Conservation (phyloP, 2,329 filamentous ascomycete genomes). For the Ophiosphaerella korrae region DNA sequence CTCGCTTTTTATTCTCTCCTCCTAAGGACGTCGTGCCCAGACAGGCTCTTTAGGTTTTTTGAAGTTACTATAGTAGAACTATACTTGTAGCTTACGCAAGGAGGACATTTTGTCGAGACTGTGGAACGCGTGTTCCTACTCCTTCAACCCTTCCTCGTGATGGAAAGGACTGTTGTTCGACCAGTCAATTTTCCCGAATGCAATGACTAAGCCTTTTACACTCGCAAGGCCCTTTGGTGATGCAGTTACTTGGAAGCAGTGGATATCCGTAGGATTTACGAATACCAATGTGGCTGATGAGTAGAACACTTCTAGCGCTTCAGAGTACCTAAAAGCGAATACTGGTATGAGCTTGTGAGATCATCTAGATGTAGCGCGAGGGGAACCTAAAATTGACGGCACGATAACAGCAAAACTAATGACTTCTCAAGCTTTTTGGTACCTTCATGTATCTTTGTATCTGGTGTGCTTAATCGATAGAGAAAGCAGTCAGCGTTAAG, state of each 20-base stretch:
- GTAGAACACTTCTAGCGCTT: slow-evolving; percentile 12
- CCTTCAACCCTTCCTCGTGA: background rate
- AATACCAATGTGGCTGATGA: slow-evolving; percentile 12
- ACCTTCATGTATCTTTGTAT: background rate
- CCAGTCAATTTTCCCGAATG: slow-evolving; percentile 9
- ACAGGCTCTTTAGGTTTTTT: background rate
- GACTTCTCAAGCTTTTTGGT: slow-evolving; percentile 5
- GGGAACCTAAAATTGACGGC: slow-evolving; percentile 11
- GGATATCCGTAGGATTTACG: slow-evolving; percentile 8
- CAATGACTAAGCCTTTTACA: slow-evolving; percentile 10
- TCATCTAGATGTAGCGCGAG: background rate
- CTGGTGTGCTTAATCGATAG: slow-evolving; percentile 9
- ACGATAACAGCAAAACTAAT: slow-evolving; percentile 10
- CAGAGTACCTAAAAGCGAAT: slow-evolving; percentile 6
- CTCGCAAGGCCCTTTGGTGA: slow-evolving; percentile 10
- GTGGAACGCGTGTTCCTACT: slow-evolving; percentile 5
- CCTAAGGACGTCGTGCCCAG: slow-evolving; percentile 9
- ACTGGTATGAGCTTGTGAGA: slow-evolving; percentile 2
- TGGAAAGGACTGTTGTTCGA: slow-evolving; percentile 4
- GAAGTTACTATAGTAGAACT: slow-evolving; percentile 1
- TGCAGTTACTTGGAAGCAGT: slow-evolving; percentile 9
- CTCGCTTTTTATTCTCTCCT: background rate
- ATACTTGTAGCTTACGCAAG: slow-evolving; percentile 10
- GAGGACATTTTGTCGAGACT: slow-evolving; percentile 3
- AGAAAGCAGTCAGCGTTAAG: slow-evolving; percentile 13